phyloP scores from a whole-genome alignment of 2,329 filamentous ascomycete genomes.

The Ceratocystis alfenasii region DNA sequence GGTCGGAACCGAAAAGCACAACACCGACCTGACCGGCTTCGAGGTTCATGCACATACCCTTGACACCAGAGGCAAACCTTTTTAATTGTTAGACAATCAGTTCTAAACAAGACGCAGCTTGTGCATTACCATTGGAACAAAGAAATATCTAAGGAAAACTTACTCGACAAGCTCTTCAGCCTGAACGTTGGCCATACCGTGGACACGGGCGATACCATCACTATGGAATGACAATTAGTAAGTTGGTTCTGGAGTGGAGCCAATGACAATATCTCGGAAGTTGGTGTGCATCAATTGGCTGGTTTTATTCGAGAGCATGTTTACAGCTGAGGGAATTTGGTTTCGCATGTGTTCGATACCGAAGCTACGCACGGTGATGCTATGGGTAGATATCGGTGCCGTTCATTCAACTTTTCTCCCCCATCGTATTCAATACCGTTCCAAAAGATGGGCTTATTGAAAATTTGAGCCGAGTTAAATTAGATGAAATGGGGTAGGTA shows the following conservation, averaged over 20 bases:
- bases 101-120: background rate
- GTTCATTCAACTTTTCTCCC: background rate
- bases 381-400: background rate
- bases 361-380: too few species aligned
- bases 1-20: constrained; percentile 99
- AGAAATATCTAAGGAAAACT: constrained; percentile 33
- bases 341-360: background rate
- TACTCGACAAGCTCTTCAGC: constrained; percentile 99
- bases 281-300: background rate
- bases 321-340: constrained; percentile 3
- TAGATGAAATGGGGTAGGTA: constrained; percentile 23
- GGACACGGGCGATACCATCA: constrained; percentile 99
- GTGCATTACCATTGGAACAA: background rate
- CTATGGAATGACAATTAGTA: constrained; percentile 35
- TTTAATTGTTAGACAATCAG: constrained; percentile 13
- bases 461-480: background rate
- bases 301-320: background rate
- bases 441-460: background rate
- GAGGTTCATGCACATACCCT: constrained; percentile 99
- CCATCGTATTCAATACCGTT: background rate
- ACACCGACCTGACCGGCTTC: constrained; percentile 99
- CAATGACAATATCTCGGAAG: background rate
- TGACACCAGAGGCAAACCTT: constrained; percentile 98
- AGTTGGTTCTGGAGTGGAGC: background rate
- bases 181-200: constrained; percentile 99